These are phyloP conservation scores for Boletus sp. DNA, from an alignment of 768 basidiomycete genomes.

Conservation along the genomic window DNA sequence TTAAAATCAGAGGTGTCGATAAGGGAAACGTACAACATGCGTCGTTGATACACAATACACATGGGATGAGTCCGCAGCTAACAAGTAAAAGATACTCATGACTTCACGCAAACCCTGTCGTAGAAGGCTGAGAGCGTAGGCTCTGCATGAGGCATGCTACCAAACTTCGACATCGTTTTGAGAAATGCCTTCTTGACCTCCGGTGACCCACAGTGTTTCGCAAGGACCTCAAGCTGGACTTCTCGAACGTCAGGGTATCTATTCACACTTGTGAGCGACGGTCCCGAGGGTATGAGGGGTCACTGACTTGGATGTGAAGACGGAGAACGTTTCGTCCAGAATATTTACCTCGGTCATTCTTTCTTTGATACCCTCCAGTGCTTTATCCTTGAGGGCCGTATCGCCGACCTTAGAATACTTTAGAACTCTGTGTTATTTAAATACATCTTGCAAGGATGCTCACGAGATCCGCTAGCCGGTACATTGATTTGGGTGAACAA, in stretches of 20 bases:
- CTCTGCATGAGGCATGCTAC: slow-evolving; percentile 7
- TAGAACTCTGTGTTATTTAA: background rate
- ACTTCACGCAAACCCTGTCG: slow-evolving; percentile 5
- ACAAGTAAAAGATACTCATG: background rate
- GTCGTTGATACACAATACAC: background rate
- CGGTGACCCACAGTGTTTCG: slow-evolving; percentile 1
- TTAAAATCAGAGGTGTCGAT: background rate
- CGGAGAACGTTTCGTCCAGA: slow-evolving; percentile 25
- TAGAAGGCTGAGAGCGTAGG: slow-evolving; percentile 16
- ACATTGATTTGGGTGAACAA: slow-evolving; percentile 39
- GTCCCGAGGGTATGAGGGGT: background rate
- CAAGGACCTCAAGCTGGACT: slow-evolving; percentile 17
- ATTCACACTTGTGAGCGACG: background rate
- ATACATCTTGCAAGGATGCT: background rate
- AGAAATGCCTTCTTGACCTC: slow-evolving; percentile 16
- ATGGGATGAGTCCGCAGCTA: background rate
- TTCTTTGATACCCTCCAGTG: slow-evolving; percentile 18
- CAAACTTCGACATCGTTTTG: background rate
- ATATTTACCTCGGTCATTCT: slow-evolving; percentile 18
- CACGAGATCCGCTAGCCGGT: slow-evolving; percentile 33
- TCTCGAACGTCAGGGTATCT: slow-evolving; percentile 19
- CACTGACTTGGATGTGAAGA: slow-evolving; percentile 24
- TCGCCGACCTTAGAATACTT: slow-evolving; percentile 9
- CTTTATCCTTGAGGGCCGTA: slow-evolving; percentile 12
- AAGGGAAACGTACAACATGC: background rate